Conservation (phyloP, 2,329 filamentous ascomycete species). For the Alternaria burnsii region DNA sequence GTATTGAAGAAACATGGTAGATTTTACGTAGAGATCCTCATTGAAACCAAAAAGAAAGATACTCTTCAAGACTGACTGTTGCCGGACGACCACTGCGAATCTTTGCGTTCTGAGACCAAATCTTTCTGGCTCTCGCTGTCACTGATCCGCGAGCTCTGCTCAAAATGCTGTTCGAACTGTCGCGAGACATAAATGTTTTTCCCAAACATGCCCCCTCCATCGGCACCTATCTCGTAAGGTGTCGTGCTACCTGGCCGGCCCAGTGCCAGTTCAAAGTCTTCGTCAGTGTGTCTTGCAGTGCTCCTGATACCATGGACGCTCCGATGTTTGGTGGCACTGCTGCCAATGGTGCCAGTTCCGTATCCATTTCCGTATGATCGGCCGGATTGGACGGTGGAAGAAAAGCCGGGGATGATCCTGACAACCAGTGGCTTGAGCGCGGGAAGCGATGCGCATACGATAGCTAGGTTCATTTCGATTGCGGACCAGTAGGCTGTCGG, state of each 20-base stretch:
- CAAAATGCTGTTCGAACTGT: conserved; percentile 11
- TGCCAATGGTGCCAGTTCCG: conserved; percentile 6
- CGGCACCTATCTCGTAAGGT: conserved; percentile 13
- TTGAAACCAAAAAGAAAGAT: background rate
- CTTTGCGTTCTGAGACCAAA: background rate
- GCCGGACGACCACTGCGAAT: background rate
- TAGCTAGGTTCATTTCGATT: conserved; percentile 44
- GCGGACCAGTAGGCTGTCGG: conserved; percentile 39
- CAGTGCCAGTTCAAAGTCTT: conserved; percentile 25
- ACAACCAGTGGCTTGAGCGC: conserved; percentile 41
- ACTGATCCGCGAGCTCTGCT: background rate
- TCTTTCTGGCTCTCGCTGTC: conserved; percentile 16
- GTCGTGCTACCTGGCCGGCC: conserved; percentile 12
- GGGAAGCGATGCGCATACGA: conserved; percentile 44
- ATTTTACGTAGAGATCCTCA: background rate
- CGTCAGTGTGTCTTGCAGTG: conserved; percentile 14
- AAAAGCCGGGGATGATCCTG: conserved; percentile 33
- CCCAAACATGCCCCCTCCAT: conserved; percentile 13
- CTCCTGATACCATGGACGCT: background rate
- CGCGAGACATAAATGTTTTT: conserved; percentile 15
- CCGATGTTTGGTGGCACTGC: background rate
- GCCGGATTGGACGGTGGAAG: conserved; percentile 16
- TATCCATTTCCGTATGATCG: conserved; percentile 15
- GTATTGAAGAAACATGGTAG: background rate
- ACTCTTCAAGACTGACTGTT: background rate